Percentiles rank a stretch among this genome's conserved stretches.
These are phyloP conservation scores for Trichosporon sp. DNA, from an alignment of 1,284 basidiomycete genomes.

Conservation along the genomic window DNA sequence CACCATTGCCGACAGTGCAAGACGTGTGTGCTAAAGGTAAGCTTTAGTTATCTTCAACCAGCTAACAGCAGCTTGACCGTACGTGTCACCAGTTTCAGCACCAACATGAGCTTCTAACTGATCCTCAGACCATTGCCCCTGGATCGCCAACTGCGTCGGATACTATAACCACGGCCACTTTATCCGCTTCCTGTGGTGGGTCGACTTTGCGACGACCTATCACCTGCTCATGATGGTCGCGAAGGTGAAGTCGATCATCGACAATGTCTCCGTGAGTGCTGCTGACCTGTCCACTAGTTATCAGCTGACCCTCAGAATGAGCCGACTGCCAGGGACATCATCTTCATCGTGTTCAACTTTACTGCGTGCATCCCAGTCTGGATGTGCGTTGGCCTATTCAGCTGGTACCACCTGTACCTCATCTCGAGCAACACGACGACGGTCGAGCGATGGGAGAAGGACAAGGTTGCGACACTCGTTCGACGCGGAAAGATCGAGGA, in stretches of 20 bases:
- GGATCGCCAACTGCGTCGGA: slow-evolving; percentile 58
- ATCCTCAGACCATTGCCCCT: slow-evolving; percentile 75
- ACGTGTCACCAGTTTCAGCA: too few species aligned
- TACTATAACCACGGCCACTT: slow-evolving; percentile 86
- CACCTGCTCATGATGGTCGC: slow-evolving; percentile 70
- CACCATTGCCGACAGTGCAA: slow-evolving; percentile 87
- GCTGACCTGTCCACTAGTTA: neutral
- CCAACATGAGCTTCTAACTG: slow-evolving; percentile 7
- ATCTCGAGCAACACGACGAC: slow-evolving; percentile 83
- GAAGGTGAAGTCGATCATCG: slow-evolving; percentile 57
- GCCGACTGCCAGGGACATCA: slow-evolving; percentile 62
- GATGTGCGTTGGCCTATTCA: slow-evolving; percentile 78
- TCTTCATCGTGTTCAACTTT: slow-evolving; percentile 84
- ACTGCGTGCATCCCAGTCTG: slow-evolving; percentile 78
- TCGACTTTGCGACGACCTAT: slow-evolving; percentile 68
- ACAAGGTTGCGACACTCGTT: slow-evolving; percentile 79
- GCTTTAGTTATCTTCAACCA: neutral
- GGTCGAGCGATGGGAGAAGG: slow-evolving; percentile 97
- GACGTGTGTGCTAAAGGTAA: slow-evolving; percentile 52
- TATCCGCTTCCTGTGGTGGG: slow-evolving; percentile 83
- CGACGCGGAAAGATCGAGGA: slow-evolving; percentile 78
- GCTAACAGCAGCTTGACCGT: slow-evolving; percentile 33
- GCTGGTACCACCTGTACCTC: slow-evolving; percentile 82
- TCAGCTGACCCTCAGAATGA: slow-evolving; percentile 56
- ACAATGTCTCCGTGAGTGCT: slow-evolving; percentile 33